Conservation (phyloP, 2,329 filamentous ascomycete genomes). For the Alternaria triticina region DNA sequence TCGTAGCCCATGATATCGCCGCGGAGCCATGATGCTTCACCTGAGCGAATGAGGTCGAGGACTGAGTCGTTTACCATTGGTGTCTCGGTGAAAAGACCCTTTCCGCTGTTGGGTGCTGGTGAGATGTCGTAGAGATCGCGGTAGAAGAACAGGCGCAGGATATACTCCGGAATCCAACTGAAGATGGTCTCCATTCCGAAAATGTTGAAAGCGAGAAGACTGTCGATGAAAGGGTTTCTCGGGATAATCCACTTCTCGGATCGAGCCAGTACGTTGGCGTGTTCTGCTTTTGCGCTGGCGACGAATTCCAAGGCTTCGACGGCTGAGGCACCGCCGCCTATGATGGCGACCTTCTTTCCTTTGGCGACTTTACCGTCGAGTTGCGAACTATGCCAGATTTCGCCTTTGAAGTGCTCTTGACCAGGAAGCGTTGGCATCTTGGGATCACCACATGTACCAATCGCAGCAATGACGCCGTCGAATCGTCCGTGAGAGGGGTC, state of each 20-base stretch:
- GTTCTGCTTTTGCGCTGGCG: conserved; percentile 67
- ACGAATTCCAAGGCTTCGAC: conserved; percentile 85
- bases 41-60: conserved; percentile 74
- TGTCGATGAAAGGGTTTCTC: conserved; percentile 75
- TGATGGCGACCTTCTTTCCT: conserved; percentile 76
- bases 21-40: conserved; percentile 78
- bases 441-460: conserved; percentile 81
- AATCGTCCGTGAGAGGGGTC: conserved; percentile 72
- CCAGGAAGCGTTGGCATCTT: conserved; percentile 74
- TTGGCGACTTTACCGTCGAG: conserved; percentile 75
- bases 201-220: conserved; percentile 76
- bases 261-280: conserved; percentile 75
- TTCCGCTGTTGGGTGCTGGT: conserved; percentile 60
- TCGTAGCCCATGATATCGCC: conserved; percentile 76
- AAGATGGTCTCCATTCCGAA: conserved; percentile 78
- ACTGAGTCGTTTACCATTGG: conserved; percentile 88
- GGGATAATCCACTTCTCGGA: conserved; percentile 90
- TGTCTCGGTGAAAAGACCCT: conserved; percentile 81
- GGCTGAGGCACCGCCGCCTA: conserved; percentile 81
- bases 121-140: conserved; percentile 77
- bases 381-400: conserved; percentile 76
- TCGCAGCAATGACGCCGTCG: conserved; percentile 77
- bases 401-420: conserved; percentile 74
- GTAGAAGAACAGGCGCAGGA: conserved; percentile 82
- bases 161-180: conserved; percentile 77